Evolutionary conservation across 345 rosid genomes (phyloP), one percentile per base, ranked within the genome.

Genomic region (Brassica incana): DNA sequence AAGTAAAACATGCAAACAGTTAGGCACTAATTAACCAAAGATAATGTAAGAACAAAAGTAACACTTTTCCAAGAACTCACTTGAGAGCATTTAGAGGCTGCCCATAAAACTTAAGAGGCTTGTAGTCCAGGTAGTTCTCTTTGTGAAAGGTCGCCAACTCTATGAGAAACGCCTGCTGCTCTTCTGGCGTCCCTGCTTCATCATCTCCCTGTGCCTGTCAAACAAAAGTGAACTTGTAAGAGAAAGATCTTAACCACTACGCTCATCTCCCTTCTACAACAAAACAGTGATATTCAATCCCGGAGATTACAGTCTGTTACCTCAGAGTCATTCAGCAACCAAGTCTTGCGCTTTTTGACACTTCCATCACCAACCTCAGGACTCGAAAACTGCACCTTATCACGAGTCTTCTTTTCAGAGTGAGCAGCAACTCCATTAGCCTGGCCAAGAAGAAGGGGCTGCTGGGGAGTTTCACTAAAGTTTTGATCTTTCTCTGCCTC

Each of bases 21-120:
- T 69, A 84, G 78, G 52, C 66, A 71, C 59, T 18, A 45, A 65
- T 30, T 30, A 70, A 75, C 23, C 5, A 81, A 3, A 69, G 40
- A 56, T 20, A 8, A 16, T 67, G 25, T 40, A 66, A 68, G 71
- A 63, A 56, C 56, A 66, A 69, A 77, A 14, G 35, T 25, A 77
- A 82, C 25, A 62, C 50, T 2, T 77, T 9, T 54, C 29, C 64
- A 78, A 59, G 12, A 62, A 81, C 91, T 84, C 79, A 93, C 97
- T 93, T 93, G 59, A 93, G 90, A 73, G 85, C 85, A 75, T 91
- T 93, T 15, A 93, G 71, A 27, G 93, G 97, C 69, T 85, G 88
- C 61, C 91, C 88, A 69, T 91, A 93, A 77, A 93, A 93, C 69
- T 88, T 90, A 29, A 90, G 97, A 45, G 91, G 81, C 74, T 93